Evolutionary conservation across 257 asterid species (phyloP).

Genomic region (Coffea eugenioides): DNA sequence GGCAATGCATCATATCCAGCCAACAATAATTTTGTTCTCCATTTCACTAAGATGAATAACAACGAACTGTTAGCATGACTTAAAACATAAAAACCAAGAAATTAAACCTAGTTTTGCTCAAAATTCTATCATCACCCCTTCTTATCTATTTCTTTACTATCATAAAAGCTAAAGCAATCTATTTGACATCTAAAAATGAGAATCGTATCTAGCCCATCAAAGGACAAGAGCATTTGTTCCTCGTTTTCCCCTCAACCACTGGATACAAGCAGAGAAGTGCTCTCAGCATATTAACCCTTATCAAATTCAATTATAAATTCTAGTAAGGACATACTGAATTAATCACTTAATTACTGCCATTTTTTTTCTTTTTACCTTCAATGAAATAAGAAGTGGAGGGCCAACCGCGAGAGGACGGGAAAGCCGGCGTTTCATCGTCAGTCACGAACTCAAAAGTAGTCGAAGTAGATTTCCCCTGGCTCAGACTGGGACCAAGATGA

Average conservation of each 20-base stretch:
- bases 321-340: no score
- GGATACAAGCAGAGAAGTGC: neutral
- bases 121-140: no score
- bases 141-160: no score
- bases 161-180: neutral
- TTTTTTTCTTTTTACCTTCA: slow-evolving; percentile 15
- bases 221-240: no score
- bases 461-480: neutral
- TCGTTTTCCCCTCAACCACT: neutral
- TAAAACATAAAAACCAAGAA: no score
- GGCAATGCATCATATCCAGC: neutral
- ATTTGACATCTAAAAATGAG: no score
- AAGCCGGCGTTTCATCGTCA: slow-evolving; percentile 27
- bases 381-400: slow-evolving; percentile 40
- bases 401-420: slow-evolving; percentile 33
- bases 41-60: neutral
- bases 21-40: neutral
- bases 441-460: slow-evolving; percentile 15
- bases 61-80: no score
- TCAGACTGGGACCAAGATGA: neutral
- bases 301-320: neutral
- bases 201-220: no score
- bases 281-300: no score
- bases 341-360: neutral
- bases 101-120: neutral